phyloP scores from a whole-genome alignment of 2,329 filamentous ascomycete genomes.

The Alternaria sp. region DNA sequence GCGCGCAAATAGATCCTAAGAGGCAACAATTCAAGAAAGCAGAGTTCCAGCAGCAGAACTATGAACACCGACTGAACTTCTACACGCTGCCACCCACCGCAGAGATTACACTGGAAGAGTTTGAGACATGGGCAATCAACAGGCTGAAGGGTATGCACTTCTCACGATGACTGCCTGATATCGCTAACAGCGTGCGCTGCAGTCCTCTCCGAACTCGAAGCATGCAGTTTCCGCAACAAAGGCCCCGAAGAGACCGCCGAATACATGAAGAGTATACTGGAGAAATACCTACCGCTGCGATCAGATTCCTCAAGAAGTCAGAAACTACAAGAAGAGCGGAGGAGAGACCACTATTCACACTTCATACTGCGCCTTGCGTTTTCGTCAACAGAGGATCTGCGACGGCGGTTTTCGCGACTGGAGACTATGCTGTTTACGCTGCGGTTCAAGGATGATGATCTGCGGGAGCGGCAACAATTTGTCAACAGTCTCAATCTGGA shows the following conservation, averaged over 20 bases:
- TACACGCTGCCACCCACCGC: slow-evolving; percentile 87
- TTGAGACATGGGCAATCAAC: slow-evolving; percentile 98
- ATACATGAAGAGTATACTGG: slow-evolving; percentile 84
- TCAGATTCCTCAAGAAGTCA: slow-evolving; percentile 70
- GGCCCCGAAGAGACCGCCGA: slow-evolving; percentile 77
- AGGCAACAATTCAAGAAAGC: slow-evolving; percentile 86
- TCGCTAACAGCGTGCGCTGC: slow-evolving; percentile 11
- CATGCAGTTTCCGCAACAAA: slow-evolving; percentile 94
- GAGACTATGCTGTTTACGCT: slow-evolving; percentile 90
- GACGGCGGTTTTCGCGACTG: slow-evolving; percentile 81
- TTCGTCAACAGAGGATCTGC: slow-evolving; percentile 85
- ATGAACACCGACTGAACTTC: slow-evolving; percentile 88
- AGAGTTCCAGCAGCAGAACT: slow-evolving; percentile 77
- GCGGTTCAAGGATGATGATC: slow-evolving; percentile 78
- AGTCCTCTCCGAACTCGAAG: slow-evolving; percentile 89
- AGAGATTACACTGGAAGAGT: slow-evolving; percentile 95
- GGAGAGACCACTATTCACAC: slow-evolving; percentile 97
- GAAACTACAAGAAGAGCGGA: slow-evolving; percentile 72
- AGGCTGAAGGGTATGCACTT: slow-evolving; percentile 69
- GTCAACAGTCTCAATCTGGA: slow-evolving; percentile 78
- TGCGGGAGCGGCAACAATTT: slow-evolving; percentile 75
- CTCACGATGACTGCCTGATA: fast-evolving
- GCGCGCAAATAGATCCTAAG: slow-evolving; percentile 76
- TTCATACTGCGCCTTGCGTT: slow-evolving; percentile 96
- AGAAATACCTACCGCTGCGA: slow-evolving; percentile 84